These are phyloP conservation scores for Camellia lanceoleosa DNA, from an alignment of 148 eudicot genomes.

Conservation along the genomic window DNA sequence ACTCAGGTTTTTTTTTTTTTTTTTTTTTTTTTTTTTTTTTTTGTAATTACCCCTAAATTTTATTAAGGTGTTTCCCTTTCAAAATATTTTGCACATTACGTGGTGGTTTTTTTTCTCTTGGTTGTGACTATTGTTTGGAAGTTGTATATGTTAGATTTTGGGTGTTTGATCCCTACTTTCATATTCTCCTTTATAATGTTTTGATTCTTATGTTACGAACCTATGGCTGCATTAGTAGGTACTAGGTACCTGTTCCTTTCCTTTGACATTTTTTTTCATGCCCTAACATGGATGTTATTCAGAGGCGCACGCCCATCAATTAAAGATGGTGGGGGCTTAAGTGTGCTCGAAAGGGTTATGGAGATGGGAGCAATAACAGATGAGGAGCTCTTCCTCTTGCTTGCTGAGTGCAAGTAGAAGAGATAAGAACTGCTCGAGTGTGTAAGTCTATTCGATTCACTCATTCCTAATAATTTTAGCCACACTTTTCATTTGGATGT, in stretches of 20 bases:
- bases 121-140: not conserved
- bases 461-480: not conserved
- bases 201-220: not conserved
- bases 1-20: too few species aligned
- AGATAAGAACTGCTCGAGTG: not conserved
- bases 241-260: not conserved
- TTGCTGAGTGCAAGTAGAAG: constrained; percentile 57
- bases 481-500: not conserved
- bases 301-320: constrained; percentile 81
- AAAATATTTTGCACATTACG: not conserved
- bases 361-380: constrained; percentile 95
- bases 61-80: not conserved
- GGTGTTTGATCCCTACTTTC: not conserved
- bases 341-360: constrained; percentile 91
- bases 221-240: not conserved
- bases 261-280: not conserved
- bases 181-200: not conserved
- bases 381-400: constrained; percentile 85
- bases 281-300: constrained; percentile 19
- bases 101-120: not conserved
- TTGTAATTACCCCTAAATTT: not conserved
- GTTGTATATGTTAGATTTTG: not conserved
- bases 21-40: too few species aligned
- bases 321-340: constrained; percentile 78
- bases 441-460: constrained; percentile 9